These are phyloP conservation scores for Magnusiomyces fungicola DNA, from an alignment of 1,139 yeast genomes.

Conservation along the genomic window DNA sequence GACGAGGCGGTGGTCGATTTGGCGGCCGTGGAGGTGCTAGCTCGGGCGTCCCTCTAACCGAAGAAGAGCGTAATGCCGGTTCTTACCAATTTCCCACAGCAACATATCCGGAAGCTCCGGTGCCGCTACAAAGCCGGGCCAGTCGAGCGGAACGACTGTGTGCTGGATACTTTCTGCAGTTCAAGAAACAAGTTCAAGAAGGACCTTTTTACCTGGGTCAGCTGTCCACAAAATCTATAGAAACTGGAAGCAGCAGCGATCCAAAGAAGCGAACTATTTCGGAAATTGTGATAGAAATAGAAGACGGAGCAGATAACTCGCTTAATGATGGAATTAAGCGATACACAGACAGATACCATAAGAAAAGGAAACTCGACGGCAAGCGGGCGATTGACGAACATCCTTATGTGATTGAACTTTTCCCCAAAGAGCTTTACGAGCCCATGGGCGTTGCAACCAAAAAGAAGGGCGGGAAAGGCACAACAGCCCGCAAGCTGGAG, in stretches of 20 bases:
- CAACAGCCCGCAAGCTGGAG: constrained; percentile 38
- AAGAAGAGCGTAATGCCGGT: constrained; percentile 15
- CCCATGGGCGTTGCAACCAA: constrained; percentile 63
- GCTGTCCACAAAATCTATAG: neutral
- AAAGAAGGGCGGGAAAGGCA: constrained; percentile 27
- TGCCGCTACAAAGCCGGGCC: constrained; percentile 63
- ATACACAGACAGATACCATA: constrained; percentile 40
- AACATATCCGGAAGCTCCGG: constrained; percentile 12
- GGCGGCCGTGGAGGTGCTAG: constrained; percentile 15
- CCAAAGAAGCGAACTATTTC: constrained; percentile 17
- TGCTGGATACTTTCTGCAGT: constrained; percentile 57
- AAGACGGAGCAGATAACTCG: constrained; percentile 13
- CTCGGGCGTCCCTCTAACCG: constrained; percentile 13
- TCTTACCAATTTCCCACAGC: constrained; percentile 14
- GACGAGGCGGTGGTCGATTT: constrained; percentile 12
- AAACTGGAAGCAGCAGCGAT: constrained; percentile 38
- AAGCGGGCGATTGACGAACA: constrained; percentile 70
- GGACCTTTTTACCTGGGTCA: constrained; percentile 63
- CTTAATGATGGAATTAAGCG: constrained; percentile 31
- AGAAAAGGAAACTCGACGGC: constrained; percentile 33
- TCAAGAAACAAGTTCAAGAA: constrained; percentile 52
- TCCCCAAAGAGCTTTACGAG: constrained; percentile 72
- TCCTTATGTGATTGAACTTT: constrained; percentile 53
- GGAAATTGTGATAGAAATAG: constrained; percentile 26
- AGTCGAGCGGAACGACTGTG: constrained; percentile 49